phyloP scores from a whole-genome alignment of 2,329 filamentous ascomycete genomes.

The Talaromyces marneffei region DNA sequence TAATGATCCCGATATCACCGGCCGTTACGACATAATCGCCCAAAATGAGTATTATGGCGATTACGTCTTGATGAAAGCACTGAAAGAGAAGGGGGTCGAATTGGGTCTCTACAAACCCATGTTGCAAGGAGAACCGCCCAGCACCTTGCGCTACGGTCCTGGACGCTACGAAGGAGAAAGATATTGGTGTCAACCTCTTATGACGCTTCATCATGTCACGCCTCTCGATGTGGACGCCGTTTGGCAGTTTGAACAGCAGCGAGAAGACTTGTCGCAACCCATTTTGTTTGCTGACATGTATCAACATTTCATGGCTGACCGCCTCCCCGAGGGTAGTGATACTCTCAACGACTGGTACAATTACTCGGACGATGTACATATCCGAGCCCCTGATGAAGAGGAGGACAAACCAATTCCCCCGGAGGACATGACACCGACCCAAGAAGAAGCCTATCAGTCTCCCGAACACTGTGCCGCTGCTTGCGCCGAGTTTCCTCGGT shows the following conservation, averaged over 20 bases:
- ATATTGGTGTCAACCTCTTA: constrained; percentile 54
- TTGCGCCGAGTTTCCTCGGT: constrained; percentile 36
- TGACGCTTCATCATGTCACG: constrained; percentile 54
- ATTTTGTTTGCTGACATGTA: constrained; percentile 49
- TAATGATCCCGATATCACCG: constrained; percentile 42
- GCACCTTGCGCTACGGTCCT: constrained; percentile 42
- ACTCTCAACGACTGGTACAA: constrained; percentile 51
- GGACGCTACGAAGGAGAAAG: constrained; percentile 18
- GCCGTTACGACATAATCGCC: constrained; percentile 42
- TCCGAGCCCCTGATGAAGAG: constrained; percentile 19
- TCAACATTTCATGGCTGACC: constrained; percentile 43
- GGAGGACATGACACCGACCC: constrained; percentile 36
- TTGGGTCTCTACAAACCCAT: constrained; percentile 45
- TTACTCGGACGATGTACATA: constrained; percentile 45
- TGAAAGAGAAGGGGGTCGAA: constrained; percentile 46
- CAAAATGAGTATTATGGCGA: constrained; percentile 49
- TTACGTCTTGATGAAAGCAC: constrained; percentile 43
- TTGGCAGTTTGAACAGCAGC: constrained; percentile 50
- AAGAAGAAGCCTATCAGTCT: constrained; percentile 42
- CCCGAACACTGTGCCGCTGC: constrained; percentile 46
- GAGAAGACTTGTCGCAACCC: constrained; percentile 28
- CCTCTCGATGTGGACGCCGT: constrained; percentile 47
- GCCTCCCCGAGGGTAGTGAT: constrained; percentile 29
- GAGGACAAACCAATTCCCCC: constrained; percentile 28
- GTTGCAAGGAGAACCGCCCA: constrained; percentile 52